These are phyloP conservation scores for Phytophthora constricta DNA, from an alignment of 352 stramenopile species.

Conservation along the genomic window DNA sequence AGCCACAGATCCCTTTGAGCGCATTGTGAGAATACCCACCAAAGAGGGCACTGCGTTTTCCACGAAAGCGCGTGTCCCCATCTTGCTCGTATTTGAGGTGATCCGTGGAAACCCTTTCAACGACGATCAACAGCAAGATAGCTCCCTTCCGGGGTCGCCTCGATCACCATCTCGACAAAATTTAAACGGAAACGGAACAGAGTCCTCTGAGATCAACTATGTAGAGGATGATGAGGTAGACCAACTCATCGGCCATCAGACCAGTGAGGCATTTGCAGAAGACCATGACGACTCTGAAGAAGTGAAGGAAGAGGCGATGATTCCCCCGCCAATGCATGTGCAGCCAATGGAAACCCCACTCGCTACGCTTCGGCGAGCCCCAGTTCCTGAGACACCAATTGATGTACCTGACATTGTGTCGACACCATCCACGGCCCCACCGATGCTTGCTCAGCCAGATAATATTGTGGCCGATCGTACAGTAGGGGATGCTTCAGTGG, in stretches of 20 bases:
- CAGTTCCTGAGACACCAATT: slow-evolving; percentile 73
- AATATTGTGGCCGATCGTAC: slow-evolving; percentile 21
- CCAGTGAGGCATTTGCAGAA: slow-evolving; percentile 57
- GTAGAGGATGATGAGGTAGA: slow-evolving; percentile 84
- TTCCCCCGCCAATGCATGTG: slow-evolving; percentile 10
- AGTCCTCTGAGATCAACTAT: slow-evolving; percentile 68
- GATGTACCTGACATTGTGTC: slow-evolving; percentile 60
- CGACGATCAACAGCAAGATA: slow-evolving; percentile 50
- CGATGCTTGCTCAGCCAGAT: slow-evolving; percentile 31
- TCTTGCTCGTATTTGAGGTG: slow-evolving; percentile 90
- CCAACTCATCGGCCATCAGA: slow-evolving; percentile 72
- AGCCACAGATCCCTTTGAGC: slow-evolving; percentile 88
- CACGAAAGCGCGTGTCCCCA: slow-evolving; percentile 86
- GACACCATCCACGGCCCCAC: slow-evolving; percentile 53
- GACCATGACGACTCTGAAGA: slow-evolving; percentile 45
- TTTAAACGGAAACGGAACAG: slow-evolving; percentile 41
- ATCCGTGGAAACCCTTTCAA: slow-evolving; percentile 78
- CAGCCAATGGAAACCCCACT: slow-evolving; percentile 28
- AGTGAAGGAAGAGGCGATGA: slow-evolving; percentile 13
- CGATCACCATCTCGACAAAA: slow-evolving; percentile 54
- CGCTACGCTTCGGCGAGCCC: slow-evolving; percentile 24
- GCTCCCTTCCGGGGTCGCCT: slow-evolving; percentile 49
- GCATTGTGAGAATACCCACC: slow-evolving; percentile 83
- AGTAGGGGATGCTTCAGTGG: slow-evolving; percentile 4
- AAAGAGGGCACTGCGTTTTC: slow-evolving; percentile 90